Evolutionary conservation across 495 filamentous ascomycete genomes (phyloP), one percentile per base, ranked within the genome.

Genomic region (Cudoniella acicularis): DNA sequence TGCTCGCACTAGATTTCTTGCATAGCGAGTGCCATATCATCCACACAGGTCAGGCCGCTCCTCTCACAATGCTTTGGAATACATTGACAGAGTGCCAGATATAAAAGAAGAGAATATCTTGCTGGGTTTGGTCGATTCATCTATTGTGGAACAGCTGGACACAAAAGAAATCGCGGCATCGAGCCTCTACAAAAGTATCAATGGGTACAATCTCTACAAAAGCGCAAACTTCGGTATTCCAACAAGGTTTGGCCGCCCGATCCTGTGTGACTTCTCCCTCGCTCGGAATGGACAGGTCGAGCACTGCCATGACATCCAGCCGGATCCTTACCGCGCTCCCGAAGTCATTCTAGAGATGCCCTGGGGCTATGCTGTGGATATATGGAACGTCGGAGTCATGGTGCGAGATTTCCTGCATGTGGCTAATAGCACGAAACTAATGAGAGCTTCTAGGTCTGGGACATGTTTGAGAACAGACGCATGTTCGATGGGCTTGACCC

Each of bases 391-490:
- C 9, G 63, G 60, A 25, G 46, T 64, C 26, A 49, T 52, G 22
- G 62, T 67, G 51, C 22, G 64, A 57, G 22, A 49, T 52, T 41
- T 54, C 52, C n/a, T 41, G 21, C 36, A 45, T 52, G 22, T 52
- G 49, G 26, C 9, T 36, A 46, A 46, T 52, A 48, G 40, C 36
- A 47, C 49, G 40, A 54, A 9, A 53, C 49, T 47, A 54, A 54
- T 64, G 40, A 52, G 48, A 50, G 48, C 56, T 51, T 50, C 25
- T 57, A 72, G 70, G 41, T 69, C 49, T 73, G 70, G 70, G 70
- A 71, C 53, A 54, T 73, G 18, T 67, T 72, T 46, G 63, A 72
- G 41, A 54, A 56, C 17, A 55, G 64, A 42, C 52, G 50, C 10
- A 49, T 69, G 26, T 64, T 71, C 52, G 16, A 30, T 24, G 58